Percentiles rank a stretch among this genome's conserved stretches.
Evolutionary conservation across 352 stramenopile species (phyloP).

Genomic region (Globisporangium parvum): DNA sequence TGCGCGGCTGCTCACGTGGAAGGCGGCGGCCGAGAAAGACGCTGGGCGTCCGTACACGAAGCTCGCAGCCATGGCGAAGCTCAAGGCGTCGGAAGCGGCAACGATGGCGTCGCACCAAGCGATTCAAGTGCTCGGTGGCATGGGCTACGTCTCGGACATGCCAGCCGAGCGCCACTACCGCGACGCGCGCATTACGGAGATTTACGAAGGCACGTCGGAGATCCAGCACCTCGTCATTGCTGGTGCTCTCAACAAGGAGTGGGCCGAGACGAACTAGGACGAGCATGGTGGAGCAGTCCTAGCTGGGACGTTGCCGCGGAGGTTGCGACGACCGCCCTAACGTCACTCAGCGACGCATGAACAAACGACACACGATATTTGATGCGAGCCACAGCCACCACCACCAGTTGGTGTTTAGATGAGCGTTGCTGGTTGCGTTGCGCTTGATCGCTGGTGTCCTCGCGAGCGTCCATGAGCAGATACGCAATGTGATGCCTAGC

Average conservation of each 20-base stretch:
- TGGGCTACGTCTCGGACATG: constrained; percentile 97
- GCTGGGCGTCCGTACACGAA: constrained; percentile 87
- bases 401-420: not conserved
- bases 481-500: not conserved
- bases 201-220: constrained; percentile 97
- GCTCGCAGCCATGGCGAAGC: constrained; percentile 95
- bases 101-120: constrained; percentile 95
- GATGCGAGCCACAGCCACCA: not conserved
- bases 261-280: constrained; percentile 52
- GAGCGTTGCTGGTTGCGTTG: no score
- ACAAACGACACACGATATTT: not conserved
- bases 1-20: constrained; percentile 92
- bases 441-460: no score
- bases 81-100: constrained; percentile 92
- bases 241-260: constrained; percentile 95
- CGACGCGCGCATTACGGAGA: constrained; percentile 96
- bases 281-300: not conserved
- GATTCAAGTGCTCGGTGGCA: constrained; percentile 94
- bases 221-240: constrained; percentile 97
- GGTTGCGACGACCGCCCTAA: no score
- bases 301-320: no score
- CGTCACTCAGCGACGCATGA: no score
- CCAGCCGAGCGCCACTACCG: constrained; percentile 96
- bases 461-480: no score
- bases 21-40: constrained; percentile 91